Conservation (phyloP, 2,329 filamentous ascomycete species). For the Botrytis squamosa region DNA sequence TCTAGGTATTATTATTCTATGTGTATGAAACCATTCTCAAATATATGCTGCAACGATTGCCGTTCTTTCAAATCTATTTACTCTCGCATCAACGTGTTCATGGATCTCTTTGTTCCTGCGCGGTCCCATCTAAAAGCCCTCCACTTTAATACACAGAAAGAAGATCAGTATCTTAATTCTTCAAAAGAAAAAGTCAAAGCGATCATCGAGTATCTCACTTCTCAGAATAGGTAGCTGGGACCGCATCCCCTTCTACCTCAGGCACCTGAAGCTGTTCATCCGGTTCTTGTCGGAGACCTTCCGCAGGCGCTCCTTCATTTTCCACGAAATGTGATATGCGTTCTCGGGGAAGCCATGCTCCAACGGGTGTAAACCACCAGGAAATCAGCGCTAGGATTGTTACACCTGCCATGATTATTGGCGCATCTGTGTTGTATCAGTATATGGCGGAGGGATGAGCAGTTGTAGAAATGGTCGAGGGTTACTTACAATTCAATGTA, state of each 20-base stretch:
- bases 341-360: conserved; percentile 18
- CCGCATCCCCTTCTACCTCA: background rate
- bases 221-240: conserved; percentile 13
- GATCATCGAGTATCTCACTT: conserved; percentile 17
- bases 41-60: background rate
- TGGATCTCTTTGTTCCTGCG: background rate
- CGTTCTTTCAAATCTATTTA: background rate
- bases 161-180: conserved; percentile 13
- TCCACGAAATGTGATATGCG: conserved; percentile 22
- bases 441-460: background rate
- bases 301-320: conserved; percentile 13
- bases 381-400: conserved; percentile 23
- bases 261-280: background rate
- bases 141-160: conserved; percentile 11
- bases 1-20: background rate
- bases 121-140: conserved; percentile 1
- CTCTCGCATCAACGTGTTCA: background rate
- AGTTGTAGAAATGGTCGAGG: background rate
- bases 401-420: conserved; percentile 26
- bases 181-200: background rate
- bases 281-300: conserved; percentile 9
- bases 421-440: conserved; percentile 18
- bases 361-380: conserved; percentile 24
- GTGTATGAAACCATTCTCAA: background rate
- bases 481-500: conserved; percentile 17